Evolutionary conservation across 331 rosid species (phyloP).

Genomic region (Quercus phellos): DNA sequence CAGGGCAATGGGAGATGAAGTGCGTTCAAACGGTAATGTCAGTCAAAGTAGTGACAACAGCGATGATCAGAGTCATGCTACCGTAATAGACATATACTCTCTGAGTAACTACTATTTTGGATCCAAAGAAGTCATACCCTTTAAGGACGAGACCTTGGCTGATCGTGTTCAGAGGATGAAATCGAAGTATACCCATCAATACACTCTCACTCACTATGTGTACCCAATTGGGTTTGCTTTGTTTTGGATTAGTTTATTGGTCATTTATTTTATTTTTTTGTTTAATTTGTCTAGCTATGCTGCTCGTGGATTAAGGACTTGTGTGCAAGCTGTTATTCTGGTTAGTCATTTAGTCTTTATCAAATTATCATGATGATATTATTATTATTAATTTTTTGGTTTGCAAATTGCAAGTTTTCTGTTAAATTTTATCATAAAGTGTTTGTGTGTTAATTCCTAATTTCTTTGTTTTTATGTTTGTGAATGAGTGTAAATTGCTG

Average conservation of each 20-base stretch:
- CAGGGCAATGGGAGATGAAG: constrained; percentile 45
- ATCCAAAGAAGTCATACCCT: constrained; percentile 48
- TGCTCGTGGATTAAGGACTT: constrained; percentile 65
- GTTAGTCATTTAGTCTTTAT: constrained; percentile 36
- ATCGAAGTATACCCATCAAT: constrained; percentile 39
- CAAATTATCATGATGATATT: background rate
- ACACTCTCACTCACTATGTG: background rate
- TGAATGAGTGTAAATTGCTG: background rate
- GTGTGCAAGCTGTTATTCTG: constrained; percentile 79
- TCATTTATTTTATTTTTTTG: background rate
- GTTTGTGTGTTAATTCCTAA: background rate
- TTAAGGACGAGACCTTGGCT: constrained; percentile 36
- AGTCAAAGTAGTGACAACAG: background rate
- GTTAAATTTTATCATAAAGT: too few relatives aligned
- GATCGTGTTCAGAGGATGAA: constrained; percentile 48
- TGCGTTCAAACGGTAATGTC: constrained; percentile 8
- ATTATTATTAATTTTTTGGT: background rate
- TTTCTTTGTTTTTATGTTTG: background rate
- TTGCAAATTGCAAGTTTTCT: background rate
- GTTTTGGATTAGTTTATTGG: background rate
- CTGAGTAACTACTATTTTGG: constrained; percentile 62
- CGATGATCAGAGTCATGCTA: constrained; percentile 17
- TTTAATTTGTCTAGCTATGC: constrained; percentile 45
- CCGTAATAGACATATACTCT: constrained; percentile 42
- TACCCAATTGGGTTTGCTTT: constrained; percentile 6